These are phyloP conservation scores for Nannochloropsis salina DNA, from an alignment of 108 stramenopile genomes.

Conservation along the genomic window DNA sequence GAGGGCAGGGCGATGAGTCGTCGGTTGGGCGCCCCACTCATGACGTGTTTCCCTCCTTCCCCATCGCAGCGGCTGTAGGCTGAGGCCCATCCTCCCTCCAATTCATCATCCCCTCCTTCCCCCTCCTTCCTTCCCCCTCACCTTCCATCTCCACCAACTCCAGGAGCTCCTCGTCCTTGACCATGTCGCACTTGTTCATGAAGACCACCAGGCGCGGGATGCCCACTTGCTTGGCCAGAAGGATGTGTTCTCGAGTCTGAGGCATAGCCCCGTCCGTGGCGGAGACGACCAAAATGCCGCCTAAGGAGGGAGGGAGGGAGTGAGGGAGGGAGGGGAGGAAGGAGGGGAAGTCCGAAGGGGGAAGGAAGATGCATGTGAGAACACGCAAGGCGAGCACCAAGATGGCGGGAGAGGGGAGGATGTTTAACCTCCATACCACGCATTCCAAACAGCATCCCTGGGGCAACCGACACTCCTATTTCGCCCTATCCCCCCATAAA, in stretches of 20 bases:
- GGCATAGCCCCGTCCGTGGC: constrained; percentile 99
- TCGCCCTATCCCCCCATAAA: background rate
- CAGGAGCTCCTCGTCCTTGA: constrained; percentile 95
- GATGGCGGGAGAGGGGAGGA: background rate
- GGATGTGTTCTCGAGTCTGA: constrained; percentile 98
- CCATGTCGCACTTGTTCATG: constrained; percentile 94
- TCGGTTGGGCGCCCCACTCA: background rate
- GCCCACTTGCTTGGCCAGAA: constrained; percentile 96
- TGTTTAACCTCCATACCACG: background rate
- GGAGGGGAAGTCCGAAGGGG: background rate
- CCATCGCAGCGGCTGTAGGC: background rate
- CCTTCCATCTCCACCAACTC: constrained; percentile 99
- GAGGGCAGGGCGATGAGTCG: background rate
- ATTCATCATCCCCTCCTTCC: background rate
- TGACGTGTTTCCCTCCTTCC: background rate
- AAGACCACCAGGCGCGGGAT: constrained; percentile 97
- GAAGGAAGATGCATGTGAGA: background rate
- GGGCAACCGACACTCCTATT: background rate
- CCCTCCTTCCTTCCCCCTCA: background rate
- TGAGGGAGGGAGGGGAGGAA: background rate
- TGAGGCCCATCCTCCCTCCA: background rate
- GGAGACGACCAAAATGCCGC: constrained; percentile 94
- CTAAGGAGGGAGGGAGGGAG: background rate
- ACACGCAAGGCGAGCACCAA: background rate
- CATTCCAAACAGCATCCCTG: too few species aligned